These are phyloP conservation scores for Septoria linicola DNA, from an alignment of 2,329 filamentous ascomycete genomes.

Conservation along the genomic window DNA sequence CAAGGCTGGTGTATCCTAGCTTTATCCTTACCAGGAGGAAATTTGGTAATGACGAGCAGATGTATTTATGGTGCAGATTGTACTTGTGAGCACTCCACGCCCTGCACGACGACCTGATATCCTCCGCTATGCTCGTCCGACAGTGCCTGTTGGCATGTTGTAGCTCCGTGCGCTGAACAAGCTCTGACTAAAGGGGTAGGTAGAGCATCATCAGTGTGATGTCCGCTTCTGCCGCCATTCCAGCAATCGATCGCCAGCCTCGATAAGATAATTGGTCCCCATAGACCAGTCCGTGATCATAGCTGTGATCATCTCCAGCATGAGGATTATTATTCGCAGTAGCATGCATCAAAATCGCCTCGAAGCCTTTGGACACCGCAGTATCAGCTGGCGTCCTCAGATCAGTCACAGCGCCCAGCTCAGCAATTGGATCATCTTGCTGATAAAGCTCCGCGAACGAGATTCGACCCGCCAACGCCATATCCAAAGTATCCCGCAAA, in stretches of 20 bases:
- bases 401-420: constrained; percentile 15
- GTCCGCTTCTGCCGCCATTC: neutral
- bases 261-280: constrained; percentile 24
- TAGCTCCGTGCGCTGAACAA: too few relatives aligned
- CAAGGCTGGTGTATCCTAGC: constrained; percentile 5
- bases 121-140: too few relatives aligned
- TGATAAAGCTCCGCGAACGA: constrained; percentile 13
- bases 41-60: neutral
- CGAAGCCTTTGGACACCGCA: constrained; percentile 14
- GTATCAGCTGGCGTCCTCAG: constrained; percentile 20
- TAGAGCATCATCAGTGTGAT: too few relatives aligned
- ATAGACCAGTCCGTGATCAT: constrained; percentile 21
- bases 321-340: constrained; percentile 24
- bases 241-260: constrained; percentile 21
- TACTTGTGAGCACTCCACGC: too few relatives aligned
- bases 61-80: neutral
- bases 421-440: constrained; percentile 3
- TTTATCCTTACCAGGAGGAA: constrained; percentile 4
- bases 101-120: too few relatives aligned
- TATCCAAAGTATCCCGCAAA: constrained; percentile 10
- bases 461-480: constrained; percentile 21
- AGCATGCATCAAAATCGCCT: constrained; percentile 24
- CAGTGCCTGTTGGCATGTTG: too few relatives aligned
- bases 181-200: too few relatives aligned
- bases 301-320: constrained; percentile 19